These are phyloP conservation scores for Quercus lobata DNA, from an alignment of 331 rosid species.

Conservation along the genomic window DNA sequence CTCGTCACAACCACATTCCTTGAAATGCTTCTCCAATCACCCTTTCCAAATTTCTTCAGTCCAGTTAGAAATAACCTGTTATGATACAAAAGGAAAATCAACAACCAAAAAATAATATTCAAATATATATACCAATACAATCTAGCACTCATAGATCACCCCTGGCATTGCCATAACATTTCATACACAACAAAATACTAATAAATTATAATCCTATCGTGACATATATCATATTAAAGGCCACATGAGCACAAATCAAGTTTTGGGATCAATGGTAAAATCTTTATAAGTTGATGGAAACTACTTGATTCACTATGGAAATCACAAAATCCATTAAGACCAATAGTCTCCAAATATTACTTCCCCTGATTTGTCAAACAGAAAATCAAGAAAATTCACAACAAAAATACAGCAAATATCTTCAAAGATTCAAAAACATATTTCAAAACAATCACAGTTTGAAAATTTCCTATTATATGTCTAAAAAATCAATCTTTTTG, in stretches of 20 bases:
- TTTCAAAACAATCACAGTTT: neutral
- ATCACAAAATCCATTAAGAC: neutral
- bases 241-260: neutral
- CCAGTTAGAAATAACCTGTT: constrained; percentile 73
- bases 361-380: neutral
- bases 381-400: neutral
- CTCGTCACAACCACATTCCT: constrained; percentile 84
- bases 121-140: neutral
- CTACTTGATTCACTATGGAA: neutral
- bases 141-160: neutral
- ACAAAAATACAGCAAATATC: neutral
- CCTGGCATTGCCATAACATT: neutral
- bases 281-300: neutral
- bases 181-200: too few relatives aligned
- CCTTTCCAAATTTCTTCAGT: constrained; percentile 61
- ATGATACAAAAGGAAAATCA: neutral
- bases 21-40: constrained; percentile 98
- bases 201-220: too few relatives aligned
- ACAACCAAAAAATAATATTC: neutral
- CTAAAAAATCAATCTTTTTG: neutral
- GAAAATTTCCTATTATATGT: neutral
- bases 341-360: neutral
- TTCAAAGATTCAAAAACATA: neutral
- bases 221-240: neutral
- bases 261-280: neutral